Evolutionary conservation across 2,329 filamentous ascomycete genomes (phyloP).

Genomic region (Nemania sp.): DNA sequence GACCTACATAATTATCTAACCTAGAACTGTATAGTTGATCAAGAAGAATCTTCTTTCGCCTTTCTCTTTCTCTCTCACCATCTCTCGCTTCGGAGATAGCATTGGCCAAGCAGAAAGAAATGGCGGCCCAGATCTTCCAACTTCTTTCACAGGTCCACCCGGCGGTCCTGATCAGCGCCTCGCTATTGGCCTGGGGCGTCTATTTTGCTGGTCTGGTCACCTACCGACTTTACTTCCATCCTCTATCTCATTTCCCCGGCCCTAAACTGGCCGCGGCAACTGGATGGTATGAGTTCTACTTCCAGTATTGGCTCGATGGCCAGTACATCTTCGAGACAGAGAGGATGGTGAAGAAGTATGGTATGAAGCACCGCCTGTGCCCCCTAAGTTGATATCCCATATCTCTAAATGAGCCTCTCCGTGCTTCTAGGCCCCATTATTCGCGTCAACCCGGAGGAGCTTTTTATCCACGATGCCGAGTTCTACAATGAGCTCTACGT

Average conservation of each 20-base stretch:
- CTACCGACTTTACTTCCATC: slow-evolving; percentile 43
- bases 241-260: slow-evolving; percentile 46
- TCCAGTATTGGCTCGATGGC: slow-evolving; percentile 41
- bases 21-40: background rate
- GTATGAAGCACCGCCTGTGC: slow-evolving; percentile 32
- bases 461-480: slow-evolving; percentile 44
- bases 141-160: slow-evolving; percentile 41
- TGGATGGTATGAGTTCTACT: slow-evolving; percentile 43
- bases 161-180: slow-evolving; percentile 37
- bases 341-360: slow-evolving; percentile 53
- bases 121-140: slow-evolving; percentile 14
- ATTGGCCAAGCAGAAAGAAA: slow-evolving; percentile 16
- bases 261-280: slow-evolving; percentile 43
- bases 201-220: slow-evolving; percentile 36
- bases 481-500: slow-evolving; percentile 40
- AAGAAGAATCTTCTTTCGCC: background rate
- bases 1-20: too few species aligned
- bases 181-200: slow-evolving; percentile 17
- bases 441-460: slow-evolving; percentile 46
- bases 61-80: background rate
- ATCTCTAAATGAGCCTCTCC: slow-evolving; percentile 1
- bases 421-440: slow-evolving; percentile 39
- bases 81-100: background rate
- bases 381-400: background rate
- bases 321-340: slow-evolving; percentile 49